These are phyloP conservation scores for Phytophthora litchii DNA, from an alignment of 352 stramenopile genomes.

Conservation along the genomic window DNA sequence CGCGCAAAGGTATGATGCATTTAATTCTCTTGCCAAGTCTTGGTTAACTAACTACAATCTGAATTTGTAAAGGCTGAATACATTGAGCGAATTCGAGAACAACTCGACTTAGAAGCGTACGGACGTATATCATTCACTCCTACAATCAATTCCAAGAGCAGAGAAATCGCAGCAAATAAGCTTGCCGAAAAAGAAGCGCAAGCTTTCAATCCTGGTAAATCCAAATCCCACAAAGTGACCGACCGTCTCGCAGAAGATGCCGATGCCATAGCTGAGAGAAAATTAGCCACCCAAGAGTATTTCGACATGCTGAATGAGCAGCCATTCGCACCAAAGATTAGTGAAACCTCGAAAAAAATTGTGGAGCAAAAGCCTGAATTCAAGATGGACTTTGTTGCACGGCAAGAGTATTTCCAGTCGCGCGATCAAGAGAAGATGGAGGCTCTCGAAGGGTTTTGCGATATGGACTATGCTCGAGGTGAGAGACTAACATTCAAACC, in stretches of 20 bases:
- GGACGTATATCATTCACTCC: constrained; percentile 49
- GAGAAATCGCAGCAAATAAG: constrained; percentile 57
- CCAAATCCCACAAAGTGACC: constrained; percentile 44
- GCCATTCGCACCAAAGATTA: constrained; percentile 67
- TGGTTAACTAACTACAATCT: constrained; percentile 1
- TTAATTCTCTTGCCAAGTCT: background rate
- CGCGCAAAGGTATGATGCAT: constrained; percentile 58
- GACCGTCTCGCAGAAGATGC: constrained; percentile 63
- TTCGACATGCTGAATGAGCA: constrained; percentile 69
- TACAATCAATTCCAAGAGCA: constrained; percentile 71
- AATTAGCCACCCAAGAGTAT: constrained; percentile 68
- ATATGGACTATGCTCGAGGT: constrained; percentile 37
- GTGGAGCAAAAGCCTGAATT: constrained; percentile 73
- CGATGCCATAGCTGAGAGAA: constrained; percentile 48
- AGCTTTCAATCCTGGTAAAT: background rate
- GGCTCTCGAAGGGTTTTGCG: constrained; percentile 54
- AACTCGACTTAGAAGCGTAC: constrained; percentile 47
- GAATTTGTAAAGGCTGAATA: constrained; percentile 36
- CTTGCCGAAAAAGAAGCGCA: constrained; percentile 36
- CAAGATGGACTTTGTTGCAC: constrained; percentile 75
- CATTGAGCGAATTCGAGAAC: constrained; percentile 53
- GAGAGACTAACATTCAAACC: constrained; percentile 68
- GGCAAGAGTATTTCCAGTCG: constrained; percentile 71
- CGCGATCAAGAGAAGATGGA: constrained; percentile 68
- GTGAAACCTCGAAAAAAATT: constrained; percentile 52